A percentile compares a stretch with the other conserved stretches of the same genome.
Conservation (phyloP, 1,284 basidiomycete species). For the Phylloboletellus chloephorus region DNA sequence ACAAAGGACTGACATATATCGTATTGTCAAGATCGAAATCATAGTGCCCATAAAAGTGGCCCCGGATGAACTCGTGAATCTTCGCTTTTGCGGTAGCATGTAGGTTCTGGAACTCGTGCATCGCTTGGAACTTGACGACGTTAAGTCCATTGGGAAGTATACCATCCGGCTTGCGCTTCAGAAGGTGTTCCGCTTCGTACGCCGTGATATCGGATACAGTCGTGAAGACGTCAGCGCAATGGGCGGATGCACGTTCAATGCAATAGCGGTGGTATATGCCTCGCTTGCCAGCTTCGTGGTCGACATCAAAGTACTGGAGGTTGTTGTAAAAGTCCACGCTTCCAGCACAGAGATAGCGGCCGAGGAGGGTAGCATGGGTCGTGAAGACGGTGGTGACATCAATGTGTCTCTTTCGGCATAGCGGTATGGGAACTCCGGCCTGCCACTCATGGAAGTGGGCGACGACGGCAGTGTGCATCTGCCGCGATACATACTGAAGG, state of each 20-base stretch:
- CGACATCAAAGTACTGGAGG: conserved; percentile 98
- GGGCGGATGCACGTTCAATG: conserved; percentile 90
- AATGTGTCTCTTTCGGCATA: conserved; percentile 94
- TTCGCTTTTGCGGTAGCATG: conserved; percentile 91
- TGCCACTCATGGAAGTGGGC: conserved; percentile 99
- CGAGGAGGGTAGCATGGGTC: conserved; percentile 97
- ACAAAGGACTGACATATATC: conserved; percentile 62
- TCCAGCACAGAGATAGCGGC: conserved; percentile 96
- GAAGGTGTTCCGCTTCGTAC: conserved; percentile 91
- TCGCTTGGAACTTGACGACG: conserved; percentile 93
- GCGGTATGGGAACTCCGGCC: conserved; percentile 92
- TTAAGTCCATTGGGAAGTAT: conserved; percentile 98
- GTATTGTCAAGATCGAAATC: conserved; percentile 96
- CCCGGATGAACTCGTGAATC: conserved; percentile 96
- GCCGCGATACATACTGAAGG: conserved; percentile 69
- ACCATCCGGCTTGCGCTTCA: conserved; percentile 97
- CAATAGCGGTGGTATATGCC: conserved; percentile 93
- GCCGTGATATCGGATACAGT: conserved; percentile 98
- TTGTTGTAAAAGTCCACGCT: conserved; percentile 99
- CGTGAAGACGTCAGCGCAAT: conserved; percentile 97
- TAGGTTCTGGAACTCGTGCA: conserved; percentile 97
- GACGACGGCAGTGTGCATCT: conserved; percentile 80
- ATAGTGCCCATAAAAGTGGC: conserved; percentile 97
- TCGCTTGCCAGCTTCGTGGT: conserved; percentile 97
- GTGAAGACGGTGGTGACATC: conserved; percentile 98